Evolutionary conservation across 768 basidiomycete genomes (phyloP), one percentile per base, ranked within the genome.

Genomic region (Grammothele lineata): DNA sequence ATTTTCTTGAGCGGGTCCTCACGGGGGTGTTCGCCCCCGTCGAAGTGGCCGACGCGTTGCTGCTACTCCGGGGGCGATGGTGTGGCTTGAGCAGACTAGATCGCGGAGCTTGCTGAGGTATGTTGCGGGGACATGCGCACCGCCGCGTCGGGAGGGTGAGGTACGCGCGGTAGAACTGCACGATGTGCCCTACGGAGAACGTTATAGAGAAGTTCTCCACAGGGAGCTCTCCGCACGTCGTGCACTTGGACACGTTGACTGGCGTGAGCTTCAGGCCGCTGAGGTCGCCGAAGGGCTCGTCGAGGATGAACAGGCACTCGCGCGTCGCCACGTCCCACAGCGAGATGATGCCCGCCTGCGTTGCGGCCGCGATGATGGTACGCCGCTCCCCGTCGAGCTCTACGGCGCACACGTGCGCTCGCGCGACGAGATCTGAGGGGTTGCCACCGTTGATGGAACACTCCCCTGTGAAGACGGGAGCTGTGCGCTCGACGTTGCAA

Each of bases 271-370:
- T 75, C n/a, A 95, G 57, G 42, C 75, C 70, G 42, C 69, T 77
- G 58, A 92, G 68, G 10, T 67, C 62, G 2, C 83, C 86, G 48
- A 75, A 75, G 0, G 73, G 67, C 10, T 81, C 78, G 41, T 84
- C 81, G 27, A 90, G 61, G 40, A 81, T 69, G 43, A 73, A 68
- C 33, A 90, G 74, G 49, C 81, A 80, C 53, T 82, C 82, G 10
- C 76, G 73, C 5, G 80, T 80, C n/a, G 66, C 56, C 7, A 72
- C 78, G 57, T 91, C 87, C 89, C 88, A 92, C 11, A 92, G 56
- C 0, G 89, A 86, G 18, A 91, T 70, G 9, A 77, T 69, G 9
- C 89, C 88, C 1, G 76, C 71, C 41, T 81, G 75, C 3, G 87
- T 84, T 15, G 79, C 78, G 11, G 77, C 75, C 33, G 72, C 80